These are phyloP conservation scores for Cocos nucifera DNA, from an alignment of 176 grass and related monocot genomes.

Conservation along the genomic window DNA sequence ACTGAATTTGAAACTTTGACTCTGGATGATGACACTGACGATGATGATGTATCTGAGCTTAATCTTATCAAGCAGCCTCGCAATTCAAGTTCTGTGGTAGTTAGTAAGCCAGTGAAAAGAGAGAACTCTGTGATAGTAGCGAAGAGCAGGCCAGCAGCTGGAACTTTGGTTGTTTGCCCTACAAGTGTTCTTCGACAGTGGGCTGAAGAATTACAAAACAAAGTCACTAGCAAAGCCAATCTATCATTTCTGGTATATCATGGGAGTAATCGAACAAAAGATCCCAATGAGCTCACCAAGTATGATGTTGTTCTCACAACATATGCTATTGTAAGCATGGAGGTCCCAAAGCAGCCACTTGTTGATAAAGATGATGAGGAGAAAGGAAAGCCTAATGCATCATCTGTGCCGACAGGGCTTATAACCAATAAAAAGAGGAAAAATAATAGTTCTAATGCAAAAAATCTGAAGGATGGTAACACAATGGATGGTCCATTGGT, in stretches of 20 bases:
- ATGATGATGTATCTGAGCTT: slow-evolving; percentile 34
- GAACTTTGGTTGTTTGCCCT: slow-evolving; percentile 98
- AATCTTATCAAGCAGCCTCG: slow-evolving; percentile 26
- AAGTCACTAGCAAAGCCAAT: slow-evolving; percentile 74
- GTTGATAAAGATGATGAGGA: slow-evolving; percentile 81
- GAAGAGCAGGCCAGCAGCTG: slow-evolving; percentile 72
- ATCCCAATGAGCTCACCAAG: slow-evolving; percentile 72
- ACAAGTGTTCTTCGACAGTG: slow-evolving; percentile 95
- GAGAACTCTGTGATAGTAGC: slow-evolving; percentile 33
- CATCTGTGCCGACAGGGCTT: slow-evolving; percentile 25
- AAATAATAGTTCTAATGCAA: slow-evolving; percentile 8
- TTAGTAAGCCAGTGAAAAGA: slow-evolving; percentile 24
- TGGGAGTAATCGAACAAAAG: slow-evolving; percentile 83
- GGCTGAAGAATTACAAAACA: slow-evolving; percentile 88
- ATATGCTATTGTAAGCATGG: slow-evolving; percentile 97
- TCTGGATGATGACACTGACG: slow-evolving; percentile 64
- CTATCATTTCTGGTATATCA: slow-evolving; percentile 87
- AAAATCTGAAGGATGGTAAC: slow-evolving; percentile 39
- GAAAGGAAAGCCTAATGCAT: slow-evolving; percentile 63
- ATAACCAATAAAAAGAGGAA: slow-evolving; percentile 69
- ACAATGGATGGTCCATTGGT: slow-evolving; percentile 35
- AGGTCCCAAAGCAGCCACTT: slow-evolving; percentile 88
- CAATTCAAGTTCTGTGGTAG: slow-evolving; percentile 16
- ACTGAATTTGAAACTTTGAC: slow-evolving; percentile 69
- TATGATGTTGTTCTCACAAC: slow-evolving; percentile 99